Conservation (phyloP, 768 basidiomycete genomes). For the Tubosaeta brunneosetosa region DNA sequence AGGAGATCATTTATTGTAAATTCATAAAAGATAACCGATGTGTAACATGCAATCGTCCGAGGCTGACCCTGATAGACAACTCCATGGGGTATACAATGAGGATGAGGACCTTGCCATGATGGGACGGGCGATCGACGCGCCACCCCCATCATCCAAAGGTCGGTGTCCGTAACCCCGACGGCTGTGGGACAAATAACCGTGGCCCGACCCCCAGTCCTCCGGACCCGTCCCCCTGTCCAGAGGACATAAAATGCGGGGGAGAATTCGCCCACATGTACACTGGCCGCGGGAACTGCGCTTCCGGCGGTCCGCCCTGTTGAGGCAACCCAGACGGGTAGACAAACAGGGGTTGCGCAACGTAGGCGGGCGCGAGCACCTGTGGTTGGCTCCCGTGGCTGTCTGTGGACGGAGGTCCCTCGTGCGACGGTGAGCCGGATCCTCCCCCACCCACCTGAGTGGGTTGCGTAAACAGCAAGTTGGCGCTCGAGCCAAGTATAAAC, state of each 20-base stretch:
- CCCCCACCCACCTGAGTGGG: constrained; percentile 7
- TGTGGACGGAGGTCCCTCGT: constrained; percentile 26
- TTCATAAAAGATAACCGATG: neutral
- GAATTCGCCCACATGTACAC: constrained; percentile 29
- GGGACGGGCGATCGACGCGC: neutral
- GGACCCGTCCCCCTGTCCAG: constrained; percentile 12
- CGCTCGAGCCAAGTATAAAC: constrained; percentile 29
- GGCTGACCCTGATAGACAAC: neutral
- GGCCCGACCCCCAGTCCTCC: constrained; percentile 6
- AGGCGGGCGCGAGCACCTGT: constrained; percentile 13
- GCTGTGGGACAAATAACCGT: constrained; percentile 23
- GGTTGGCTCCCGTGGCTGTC: constrained; percentile 32
- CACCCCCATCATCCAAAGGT: constrained; percentile 16
- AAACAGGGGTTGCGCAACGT: neutral
- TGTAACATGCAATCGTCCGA: neutral
- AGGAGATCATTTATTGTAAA: neutral
- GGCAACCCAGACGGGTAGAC: constrained; percentile 11
- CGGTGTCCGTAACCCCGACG: constrained; percentile 24
- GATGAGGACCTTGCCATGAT: neutral
- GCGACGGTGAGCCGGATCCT: constrained; percentile 27
- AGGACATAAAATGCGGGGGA: constrained; percentile 19
- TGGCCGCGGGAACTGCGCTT: constrained; percentile 21
- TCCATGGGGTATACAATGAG: neutral
- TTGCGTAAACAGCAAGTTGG: constrained; percentile 28
- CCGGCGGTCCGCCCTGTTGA: constrained; percentile 24